Conservation (phyloP, 768 basidiomycete species). For the Brasilioporus rufonigricans region DNA sequence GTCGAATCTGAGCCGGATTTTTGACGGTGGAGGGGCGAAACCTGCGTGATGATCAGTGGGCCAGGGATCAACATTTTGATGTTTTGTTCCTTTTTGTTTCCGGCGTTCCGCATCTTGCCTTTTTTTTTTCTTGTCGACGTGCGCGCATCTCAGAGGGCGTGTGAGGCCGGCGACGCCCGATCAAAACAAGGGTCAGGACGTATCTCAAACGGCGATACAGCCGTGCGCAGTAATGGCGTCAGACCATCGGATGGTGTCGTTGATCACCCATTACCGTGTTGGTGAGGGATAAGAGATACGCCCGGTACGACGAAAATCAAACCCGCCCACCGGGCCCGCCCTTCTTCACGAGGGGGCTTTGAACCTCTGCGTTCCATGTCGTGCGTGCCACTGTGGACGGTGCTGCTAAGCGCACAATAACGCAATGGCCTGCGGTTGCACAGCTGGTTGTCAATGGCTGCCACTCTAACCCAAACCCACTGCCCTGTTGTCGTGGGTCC, state of each 20-base stretch:
- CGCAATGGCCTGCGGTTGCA: not conserved
- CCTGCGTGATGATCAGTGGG: not conserved
- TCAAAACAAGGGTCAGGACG: conserved; percentile 1
- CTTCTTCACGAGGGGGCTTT: not conserved
- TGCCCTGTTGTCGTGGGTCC: not conserved
- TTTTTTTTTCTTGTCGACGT: not conserved
- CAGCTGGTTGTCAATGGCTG: not conserved
- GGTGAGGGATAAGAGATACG: not conserved
- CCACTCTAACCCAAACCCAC: not conserved
- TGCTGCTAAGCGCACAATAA: not conserved
- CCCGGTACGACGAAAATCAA: not conserved
- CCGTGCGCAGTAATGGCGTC: not conserved
- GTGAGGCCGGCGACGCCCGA: conserved; percentile 3
- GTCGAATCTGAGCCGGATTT: not conserved
- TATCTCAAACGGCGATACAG: not conserved
- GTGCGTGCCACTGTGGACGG: not conserved
- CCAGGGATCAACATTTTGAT: not conserved
- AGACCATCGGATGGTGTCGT: not conserved
- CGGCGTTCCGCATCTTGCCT: not conserved
- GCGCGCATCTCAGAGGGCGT: not conserved
- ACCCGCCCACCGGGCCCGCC: not conserved
- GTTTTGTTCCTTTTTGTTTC: not conserved
- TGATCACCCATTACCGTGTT: not conserved
- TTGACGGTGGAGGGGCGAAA: not conserved
- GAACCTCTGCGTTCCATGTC: not conserved